Conservation (phyloP, 2,329 filamentous ascomycete species). For the Curvularia spicifera region DNA sequence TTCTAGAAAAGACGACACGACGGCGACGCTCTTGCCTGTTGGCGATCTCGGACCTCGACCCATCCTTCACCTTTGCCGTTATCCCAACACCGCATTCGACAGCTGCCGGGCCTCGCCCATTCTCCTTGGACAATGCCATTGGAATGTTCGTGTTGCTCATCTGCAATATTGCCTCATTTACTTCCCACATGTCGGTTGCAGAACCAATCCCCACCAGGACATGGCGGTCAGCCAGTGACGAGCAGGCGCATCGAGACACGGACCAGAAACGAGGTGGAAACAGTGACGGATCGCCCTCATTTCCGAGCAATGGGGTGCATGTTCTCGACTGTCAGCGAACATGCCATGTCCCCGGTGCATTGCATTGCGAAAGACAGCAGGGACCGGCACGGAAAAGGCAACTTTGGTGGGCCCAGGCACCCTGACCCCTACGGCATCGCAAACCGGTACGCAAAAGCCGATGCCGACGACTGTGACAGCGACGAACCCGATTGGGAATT, state of each 20-base stretch:
- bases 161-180: conserved; percentile 17
- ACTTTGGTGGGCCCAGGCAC: conserved; percentile 9
- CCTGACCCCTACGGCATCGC: conserved; percentile 4
- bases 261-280: conserved; percentile 7
- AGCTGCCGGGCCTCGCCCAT: background rate
- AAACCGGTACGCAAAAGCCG: conserved; percentile 7
- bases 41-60: background rate
- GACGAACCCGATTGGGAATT: background rate
- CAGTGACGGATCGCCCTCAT: conserved; percentile 17
- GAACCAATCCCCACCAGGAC: conserved; percentile 5
- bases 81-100: background rate
- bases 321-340: conserved; percentile 16
- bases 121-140: background rate
- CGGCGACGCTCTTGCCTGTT: background rate
- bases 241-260: background rate
- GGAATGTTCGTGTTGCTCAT: conserved; percentile 3
- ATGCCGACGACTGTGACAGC: conserved; percentile 5
- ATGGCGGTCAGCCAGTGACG: conserved; percentile 5
- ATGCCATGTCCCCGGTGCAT: conserved; percentile 1
- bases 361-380: conserved; percentile 5
- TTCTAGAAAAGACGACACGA: conserved; percentile 1
- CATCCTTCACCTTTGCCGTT: background rate
- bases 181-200: conserved; percentile 4
- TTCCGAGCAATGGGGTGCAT: conserved; percentile 13
- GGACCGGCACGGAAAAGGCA: conserved; percentile 12